Evolutionary conservation across 805 yeast species (phyloP).

Genomic region (Wilhelminamyces savonicus): DNA sequence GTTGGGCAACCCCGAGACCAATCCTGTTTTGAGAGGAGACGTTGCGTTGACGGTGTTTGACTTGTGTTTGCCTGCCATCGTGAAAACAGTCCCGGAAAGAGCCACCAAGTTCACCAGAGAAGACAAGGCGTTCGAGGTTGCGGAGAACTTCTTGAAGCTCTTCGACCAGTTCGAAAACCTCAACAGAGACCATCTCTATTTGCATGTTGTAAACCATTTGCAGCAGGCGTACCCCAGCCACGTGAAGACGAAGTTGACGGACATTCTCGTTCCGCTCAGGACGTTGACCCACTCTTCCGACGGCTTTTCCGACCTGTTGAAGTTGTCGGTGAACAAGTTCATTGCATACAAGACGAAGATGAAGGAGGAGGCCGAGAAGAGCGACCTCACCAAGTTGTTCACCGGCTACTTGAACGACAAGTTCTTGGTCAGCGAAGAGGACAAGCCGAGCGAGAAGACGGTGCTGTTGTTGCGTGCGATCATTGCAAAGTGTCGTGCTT

Average conservation of each 20-base stretch:
- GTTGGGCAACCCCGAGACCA: constrained; percentile 81
- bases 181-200: constrained; percentile 60
- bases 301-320: constrained; percentile 53
- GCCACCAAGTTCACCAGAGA: constrained; percentile 21
- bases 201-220: constrained; percentile 56
- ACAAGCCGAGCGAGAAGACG: constrained; percentile 17
- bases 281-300: constrained; percentile 33
- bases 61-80: constrained; percentile 25
- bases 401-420: constrained; percentile 18
- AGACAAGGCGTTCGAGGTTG: constrained; percentile 34
- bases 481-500: constrained; percentile 31
- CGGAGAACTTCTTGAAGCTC: constrained; percentile 42
- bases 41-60: constrained; percentile 38
- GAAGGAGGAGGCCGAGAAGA: constrained; percentile 21
- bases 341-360: constrained; percentile 49
- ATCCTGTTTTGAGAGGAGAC: constrained; percentile 57
- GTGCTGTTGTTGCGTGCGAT: constrained; percentile 32
- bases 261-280: constrained; percentile 64
- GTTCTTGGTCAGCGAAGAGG: constrained; percentile 15
- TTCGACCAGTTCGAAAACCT: constrained; percentile 66
- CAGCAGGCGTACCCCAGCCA: constrained; percentile 34
- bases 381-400: constrained; percentile 23
- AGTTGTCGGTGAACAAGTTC: constrained; percentile 65
- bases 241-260: constrained; percentile 40
- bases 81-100: constrained; percentile 18